Evolutionary conservation across 192 early-diverging fungal genomes (phyloP), one percentile per base, ranked within the genome.

Genomic region (Backusella mclennaniae): DNA sequence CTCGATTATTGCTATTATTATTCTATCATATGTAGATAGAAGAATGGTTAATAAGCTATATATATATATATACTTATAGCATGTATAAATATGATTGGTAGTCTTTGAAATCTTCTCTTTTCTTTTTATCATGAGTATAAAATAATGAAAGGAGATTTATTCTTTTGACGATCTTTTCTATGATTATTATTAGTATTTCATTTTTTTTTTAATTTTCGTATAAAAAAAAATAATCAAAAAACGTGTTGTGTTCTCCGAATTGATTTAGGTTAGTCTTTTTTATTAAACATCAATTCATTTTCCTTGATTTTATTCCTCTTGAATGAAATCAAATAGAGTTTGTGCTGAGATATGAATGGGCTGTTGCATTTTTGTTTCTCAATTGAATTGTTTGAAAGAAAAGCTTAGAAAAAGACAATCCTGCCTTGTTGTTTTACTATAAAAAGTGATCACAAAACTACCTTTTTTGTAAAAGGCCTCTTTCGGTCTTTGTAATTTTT

Each of bases 161-260:
- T 21, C 9, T 21, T 56, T 56, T 2, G 53, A 11, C 53, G 53
- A 26, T 56, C 53, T 7, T 21, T 53, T 53, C 5, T 52, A 19
- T 33, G 33, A 33, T 52, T 53, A 53, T 53, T 53, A n/a, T 53
- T 53, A 7, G 26, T 26, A 26, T 59, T 59, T 23, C 17, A 21
- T 56, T 56, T 56, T 56, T 56, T 23, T 26, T 33, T 26, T 26
- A 12, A 29, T 63, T 63, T 63, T 26, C 56, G 29, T 63, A 44
- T 44, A 15, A 44, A 44, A 44, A 39, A 44, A 59, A 23, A 52
- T 52, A 53, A 53, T 6, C 49, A 53, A 63, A 63, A 63, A 63
- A 63, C 56, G 56, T 63, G 56, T 63, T 63, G 26, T 63, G 23
- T 63, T 63, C 56, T 63, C 56, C 56, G 56, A 63, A 63, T 44